Percentiles rank a stretch among this genome's conserved stretches.
Evolutionary conservation across 805 yeast genomes (phyloP).

Genomic region (Candida pini): DNA sequence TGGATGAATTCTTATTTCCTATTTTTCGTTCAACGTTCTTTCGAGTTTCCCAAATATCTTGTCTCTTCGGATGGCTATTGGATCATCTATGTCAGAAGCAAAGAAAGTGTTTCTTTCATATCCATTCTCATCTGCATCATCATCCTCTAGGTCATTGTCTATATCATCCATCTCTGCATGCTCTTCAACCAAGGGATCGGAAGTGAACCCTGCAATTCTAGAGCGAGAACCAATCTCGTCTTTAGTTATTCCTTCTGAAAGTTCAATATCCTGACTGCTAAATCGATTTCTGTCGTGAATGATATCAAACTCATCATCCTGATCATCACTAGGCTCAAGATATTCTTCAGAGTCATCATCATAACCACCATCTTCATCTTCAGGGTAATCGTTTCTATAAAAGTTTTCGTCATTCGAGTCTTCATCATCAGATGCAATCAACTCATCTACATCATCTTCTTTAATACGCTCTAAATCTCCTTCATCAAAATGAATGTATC

Average conservation of each 20-base stretch:
- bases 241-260: constrained; percentile 24
- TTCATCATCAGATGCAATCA: constrained; percentile 54
- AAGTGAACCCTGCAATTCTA: constrained; percentile 11
- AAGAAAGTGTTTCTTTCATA: constrained; percentile 49
- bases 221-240: constrained; percentile 32
- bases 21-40: constrained; percentile 42
- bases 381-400: constrained; percentile 91
- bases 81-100: constrained; percentile 50
- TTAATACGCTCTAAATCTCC: constrained; percentile 35
- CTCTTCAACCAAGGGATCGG: constrained; percentile 7
- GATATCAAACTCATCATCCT: constrained; percentile 32
- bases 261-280: constrained; percentile 21
- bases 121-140: constrained; percentile 19
- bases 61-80: constrained; percentile 59
- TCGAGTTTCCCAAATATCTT: constrained; percentile 53
- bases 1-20: too few relatives aligned
- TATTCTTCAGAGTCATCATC: constrained; percentile 24
- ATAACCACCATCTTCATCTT: constrained; percentile 72
- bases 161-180: constrained; percentile 13
- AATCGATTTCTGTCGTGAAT: constrained; percentile 29
- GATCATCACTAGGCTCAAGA: constrained; percentile 33
- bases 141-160: constrained; percentile 11
- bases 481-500: constrained; percentile 51
- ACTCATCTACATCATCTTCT: constrained; percentile 33
- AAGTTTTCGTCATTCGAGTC: constrained; percentile 90